These are phyloP conservation scores for Arthrobotrys iridis DNA, from an alignment of 2,329 filamentous ascomycete species.

Conservation along the genomic window DNA sequence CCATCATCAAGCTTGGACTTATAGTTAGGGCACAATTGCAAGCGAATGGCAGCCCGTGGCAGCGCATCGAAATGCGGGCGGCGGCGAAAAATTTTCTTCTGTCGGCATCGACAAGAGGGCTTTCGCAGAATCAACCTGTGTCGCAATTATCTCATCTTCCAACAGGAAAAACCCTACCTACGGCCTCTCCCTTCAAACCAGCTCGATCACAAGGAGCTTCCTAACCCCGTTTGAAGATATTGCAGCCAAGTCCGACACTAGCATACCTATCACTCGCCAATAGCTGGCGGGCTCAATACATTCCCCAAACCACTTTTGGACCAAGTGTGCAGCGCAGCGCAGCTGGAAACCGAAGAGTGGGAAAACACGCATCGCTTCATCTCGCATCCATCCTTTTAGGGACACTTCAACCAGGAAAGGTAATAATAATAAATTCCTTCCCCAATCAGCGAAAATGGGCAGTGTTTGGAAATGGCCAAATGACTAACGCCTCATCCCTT, in stretches of 20 bases:
- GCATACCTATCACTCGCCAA: slow-evolving; percentile 24
- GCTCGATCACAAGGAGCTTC: slow-evolving; percentile 40
- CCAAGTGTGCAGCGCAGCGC: slow-evolving; percentile 42
- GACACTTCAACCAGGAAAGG: slow-evolving; percentile 52
- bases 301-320: slow-evolving; percentile 50
- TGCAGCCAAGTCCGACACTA: slow-evolving; percentile 54
- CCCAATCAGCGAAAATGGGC: slow-evolving; percentile 45
- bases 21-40: slow-evolving; percentile 54
- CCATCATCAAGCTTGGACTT: slow-evolving; percentile 50
- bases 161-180: slow-evolving; percentile 7
- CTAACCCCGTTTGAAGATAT: slow-evolving; percentile 40
- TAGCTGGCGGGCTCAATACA: slow-evolving; percentile 31
- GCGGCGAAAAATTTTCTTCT: slow-evolving; percentile 40
- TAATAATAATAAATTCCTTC: slow-evolving; percentile 53
- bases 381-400: slow-evolving; percentile 53
- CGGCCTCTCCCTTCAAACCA: slow-evolving; percentile 14
- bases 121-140: slow-evolving; percentile 23
- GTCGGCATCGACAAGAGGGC: slow-evolving; percentile 30
- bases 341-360: slow-evolving; percentile 38
- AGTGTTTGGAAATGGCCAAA: slow-evolving; percentile 42
- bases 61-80: slow-evolving; percentile 39
- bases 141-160: slow-evolving; percentile 49
- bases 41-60: slow-evolving; percentile 45
- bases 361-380: slow-evolving; percentile 54
- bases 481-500: slow-evolving; percentile 42